A percentile compares a stretch with the other conserved stretches of the same genome.
Evolutionary conservation across 306 rosid species (phyloP).

Genomic region (Vigna radiata): DNA sequence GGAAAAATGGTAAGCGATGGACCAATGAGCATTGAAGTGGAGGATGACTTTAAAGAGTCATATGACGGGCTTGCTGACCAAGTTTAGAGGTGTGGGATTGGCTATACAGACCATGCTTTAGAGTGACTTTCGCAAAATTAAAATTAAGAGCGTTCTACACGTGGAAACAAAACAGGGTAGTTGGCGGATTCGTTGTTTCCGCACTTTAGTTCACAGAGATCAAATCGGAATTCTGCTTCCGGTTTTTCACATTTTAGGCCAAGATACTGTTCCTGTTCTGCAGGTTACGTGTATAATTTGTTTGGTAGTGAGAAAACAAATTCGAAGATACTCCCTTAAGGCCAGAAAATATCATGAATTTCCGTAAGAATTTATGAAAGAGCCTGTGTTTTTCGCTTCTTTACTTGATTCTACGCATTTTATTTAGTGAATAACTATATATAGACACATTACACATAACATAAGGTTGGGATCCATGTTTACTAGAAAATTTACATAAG

Average conservation of each 20-base stretch:
- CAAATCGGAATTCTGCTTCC: neutral
- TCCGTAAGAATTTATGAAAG: no score
- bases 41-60: slow-evolving; percentile 18
- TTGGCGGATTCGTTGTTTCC: neutral
- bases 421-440: neutral
- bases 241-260: no score
- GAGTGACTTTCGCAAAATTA: slow-evolving; percentile 32
- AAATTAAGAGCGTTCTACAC: neutral
- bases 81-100: slow-evolving; percentile 39
- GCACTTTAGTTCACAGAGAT: neutral
- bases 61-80: slow-evolving; percentile 51
- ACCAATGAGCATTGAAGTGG: slow-evolving; percentile 43
- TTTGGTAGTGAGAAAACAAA: neutral
- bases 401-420: neutral
- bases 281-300: neutral
- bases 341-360: no score
- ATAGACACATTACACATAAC: neutral
- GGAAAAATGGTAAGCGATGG: neutral
- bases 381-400: neutral
- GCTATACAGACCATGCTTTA: slow-evolving; percentile 25
- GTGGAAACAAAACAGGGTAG: slow-evolving; percentile 25
- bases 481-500: neutral
- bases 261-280: neutral
- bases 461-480: neutral
- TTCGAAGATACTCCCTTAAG: neutral